Base-by-base conservation (phyloP, 1,284 basidiomycete genomes). In the Microbotryum saponariae region DNA sequence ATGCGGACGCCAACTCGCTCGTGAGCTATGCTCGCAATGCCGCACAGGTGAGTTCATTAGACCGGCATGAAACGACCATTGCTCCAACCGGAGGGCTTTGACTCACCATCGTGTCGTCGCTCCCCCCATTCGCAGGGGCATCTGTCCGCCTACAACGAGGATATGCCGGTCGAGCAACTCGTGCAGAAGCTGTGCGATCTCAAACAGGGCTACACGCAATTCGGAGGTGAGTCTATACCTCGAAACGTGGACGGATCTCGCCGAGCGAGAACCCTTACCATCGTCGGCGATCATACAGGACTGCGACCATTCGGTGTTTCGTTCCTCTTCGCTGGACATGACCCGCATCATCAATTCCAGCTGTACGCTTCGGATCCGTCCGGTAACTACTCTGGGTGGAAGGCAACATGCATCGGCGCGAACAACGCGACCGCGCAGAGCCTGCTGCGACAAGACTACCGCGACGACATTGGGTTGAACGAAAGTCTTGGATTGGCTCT, bases 181-280 rank as follows among this genome's bases (percentile, higher is more conserved):
- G 89, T 92, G 23, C 92, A 97, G 76, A 82, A 88, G 61, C 78
- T 98, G 66, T 97, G 94, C 73, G 90, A 98, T 78, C 84, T 97
- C 80, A 98, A 98, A 80, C 94, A 98, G 76, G 92, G 93, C 10
- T 98, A 97, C 76, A 98, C 94, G 51, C 94, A 98, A 74, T 96
- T 85, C 68, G 94, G 94, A 79, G 93, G 91, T 87, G 71, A 66
- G 82, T 75, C 7, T 16, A n/a, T 20, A 12, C 10, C 18, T 31
- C 31, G 2, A 31, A 20, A 5, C 29, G 8, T 20, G 18, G 29
- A 5, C 45, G 14, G 2, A 7, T 50, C 4, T 31, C 8, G 62
- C 58, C 44, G 48, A 47, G 50, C 42, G 52, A 37, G 44, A 25
- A 46, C 18, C 7, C 54, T 48, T 16, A 51, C 45, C 20, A 20